Percentiles rank a stretch among this genome's conserved stretches.
Conservation (phyloP, 108 stramenopile species). For the Nitzschia palea region DNA sequence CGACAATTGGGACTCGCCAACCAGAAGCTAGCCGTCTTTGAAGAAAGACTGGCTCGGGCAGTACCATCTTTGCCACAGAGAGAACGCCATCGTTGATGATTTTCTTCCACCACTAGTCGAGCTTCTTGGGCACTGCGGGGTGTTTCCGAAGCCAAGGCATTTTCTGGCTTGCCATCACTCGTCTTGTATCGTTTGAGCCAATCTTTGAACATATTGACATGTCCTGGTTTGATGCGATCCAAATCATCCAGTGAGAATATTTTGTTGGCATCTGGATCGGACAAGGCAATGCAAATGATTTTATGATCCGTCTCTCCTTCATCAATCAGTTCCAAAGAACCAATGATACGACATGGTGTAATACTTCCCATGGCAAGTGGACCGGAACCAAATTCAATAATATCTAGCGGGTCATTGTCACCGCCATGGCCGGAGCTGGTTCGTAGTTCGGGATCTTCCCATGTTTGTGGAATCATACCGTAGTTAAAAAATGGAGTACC, state of each 20-base stretch:
- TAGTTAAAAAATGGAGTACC: constrained; percentile 98
- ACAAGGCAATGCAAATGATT: constrained; percentile 87
- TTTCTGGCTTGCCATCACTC: constrained; percentile 92
- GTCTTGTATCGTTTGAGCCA: constrained; percentile 99
- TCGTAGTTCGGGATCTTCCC: constrained; percentile 92
- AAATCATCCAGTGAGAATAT: constrained; percentile 83
- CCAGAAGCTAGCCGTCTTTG: constrained; percentile 67
- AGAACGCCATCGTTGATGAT: constrained; percentile 71
- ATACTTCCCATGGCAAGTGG: constrained; percentile 90
- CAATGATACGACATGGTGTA: constrained; percentile 90
- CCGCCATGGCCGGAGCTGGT: constrained; percentile 84
- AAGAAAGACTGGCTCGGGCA: constrained; percentile 37
- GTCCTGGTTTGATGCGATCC: constrained; percentile 84
- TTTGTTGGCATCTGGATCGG: constrained; percentile 64
- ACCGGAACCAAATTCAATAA: constrained; percentile 90
- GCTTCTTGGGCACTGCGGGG: constrained; percentile 74
- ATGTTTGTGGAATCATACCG: constrained; percentile 95
- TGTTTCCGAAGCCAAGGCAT: constrained; percentile 81
- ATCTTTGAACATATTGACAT: constrained; percentile 74
- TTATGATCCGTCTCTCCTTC: constrained; percentile 98
- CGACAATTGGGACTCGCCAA: constrained; percentile 72
- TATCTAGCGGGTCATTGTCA: constrained; percentile 98
- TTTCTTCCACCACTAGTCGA: constrained; percentile 73
- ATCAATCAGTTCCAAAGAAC: constrained; percentile 94
- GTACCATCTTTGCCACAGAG: constrained; percentile 79